These are phyloP conservation scores for Saccharomyces hybrid DNA, from an alignment of 1,139 yeast species.

Conservation along the genomic window DNA sequence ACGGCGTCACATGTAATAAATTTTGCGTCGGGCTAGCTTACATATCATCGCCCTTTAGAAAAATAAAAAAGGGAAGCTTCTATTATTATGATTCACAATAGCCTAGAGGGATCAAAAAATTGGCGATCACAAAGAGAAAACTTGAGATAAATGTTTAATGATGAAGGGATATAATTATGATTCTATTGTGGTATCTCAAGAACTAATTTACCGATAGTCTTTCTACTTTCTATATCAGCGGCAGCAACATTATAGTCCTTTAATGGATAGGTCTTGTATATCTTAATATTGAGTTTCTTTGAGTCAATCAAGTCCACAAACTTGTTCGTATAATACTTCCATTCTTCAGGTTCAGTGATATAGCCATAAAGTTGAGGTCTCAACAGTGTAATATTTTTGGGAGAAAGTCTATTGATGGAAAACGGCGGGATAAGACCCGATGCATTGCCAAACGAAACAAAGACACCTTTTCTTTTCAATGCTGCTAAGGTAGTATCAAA, in stretches of 20 bases:
- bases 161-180: neutral
- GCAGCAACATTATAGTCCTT: constrained; percentile 61
- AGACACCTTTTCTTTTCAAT: constrained; percentile 62
- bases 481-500: constrained; percentile 55
- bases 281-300: constrained; percentile 46
- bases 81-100: neutral
- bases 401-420: constrained; percentile 40
- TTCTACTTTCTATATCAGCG: constrained; percentile 58
- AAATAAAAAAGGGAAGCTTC: neutral
- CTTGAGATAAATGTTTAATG: neutral
- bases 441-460: constrained; percentile 77
- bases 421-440: constrained; percentile 79
- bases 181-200: constrained; percentile 45
- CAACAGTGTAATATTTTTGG: constrained; percentile 53
- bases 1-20: neutral
- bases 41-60: neutral
- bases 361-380: constrained; percentile 62
- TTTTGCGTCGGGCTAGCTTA: neutral
- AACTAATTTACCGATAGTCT: constrained; percentile 70
- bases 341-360: constrained; percentile 47
- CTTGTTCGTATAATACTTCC: constrained; percentile 44
- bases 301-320: constrained; percentile 41
- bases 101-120: neutral
- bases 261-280: constrained; percentile 53
- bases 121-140: neutral